phyloP scores from a whole-genome alignment of 2,329 filamentous ascomycete genomes.

The Laburnicola sp. region DNA sequence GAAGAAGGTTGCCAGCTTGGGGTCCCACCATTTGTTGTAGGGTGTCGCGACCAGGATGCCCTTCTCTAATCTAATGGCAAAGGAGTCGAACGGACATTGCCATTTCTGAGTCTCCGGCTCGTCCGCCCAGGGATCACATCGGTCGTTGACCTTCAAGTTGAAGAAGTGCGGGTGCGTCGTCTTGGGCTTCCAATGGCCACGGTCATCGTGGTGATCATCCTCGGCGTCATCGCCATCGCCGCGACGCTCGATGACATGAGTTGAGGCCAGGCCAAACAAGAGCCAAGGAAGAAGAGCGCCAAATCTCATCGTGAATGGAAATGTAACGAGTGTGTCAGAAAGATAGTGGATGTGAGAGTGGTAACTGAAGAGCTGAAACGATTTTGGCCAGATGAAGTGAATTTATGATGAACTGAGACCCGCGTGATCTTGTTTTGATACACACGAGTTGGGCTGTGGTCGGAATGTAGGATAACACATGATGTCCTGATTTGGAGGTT shows the following conservation, averaged over 20 bases:
- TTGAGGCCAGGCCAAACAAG: constrained; percentile 24
- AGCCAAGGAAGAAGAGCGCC: constrained; percentile 14
- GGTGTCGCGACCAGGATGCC: constrained; percentile 34
- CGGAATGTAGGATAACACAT: constrained; percentile 31
- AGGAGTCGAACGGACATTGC: constrained; percentile 21
- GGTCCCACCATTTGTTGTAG: constrained; percentile 35
- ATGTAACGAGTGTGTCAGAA: constrained; percentile 21
- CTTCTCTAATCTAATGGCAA: constrained; percentile 29
- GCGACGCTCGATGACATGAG: constrained; percentile 15
- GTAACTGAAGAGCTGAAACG: constrained; percentile 23
- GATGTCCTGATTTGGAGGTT: constrained; percentile 20
- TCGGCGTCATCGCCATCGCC: constrained; percentile 2
- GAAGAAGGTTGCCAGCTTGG: constrained; percentile 33
- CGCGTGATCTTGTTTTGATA: constrained; percentile 33
- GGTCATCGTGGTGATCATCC: neutral
- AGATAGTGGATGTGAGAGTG: constrained; percentile 24
- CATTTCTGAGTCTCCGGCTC: constrained; percentile 2
- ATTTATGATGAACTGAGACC: constrained; percentile 31
- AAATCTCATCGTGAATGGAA: constrained; percentile 29
- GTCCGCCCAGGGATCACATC: constrained; percentile 9
- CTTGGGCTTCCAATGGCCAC: constrained; percentile 26
- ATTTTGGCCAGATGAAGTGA: constrained; percentile 22
- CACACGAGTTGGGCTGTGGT: constrained; percentile 7
- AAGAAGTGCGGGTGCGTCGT: constrained; percentile 30
- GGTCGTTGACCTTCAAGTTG: constrained; percentile 27